phyloP scores from a whole-genome alignment of 2,329 filamentous ascomycete genomes.

The Sporothrix protearum region DNA sequence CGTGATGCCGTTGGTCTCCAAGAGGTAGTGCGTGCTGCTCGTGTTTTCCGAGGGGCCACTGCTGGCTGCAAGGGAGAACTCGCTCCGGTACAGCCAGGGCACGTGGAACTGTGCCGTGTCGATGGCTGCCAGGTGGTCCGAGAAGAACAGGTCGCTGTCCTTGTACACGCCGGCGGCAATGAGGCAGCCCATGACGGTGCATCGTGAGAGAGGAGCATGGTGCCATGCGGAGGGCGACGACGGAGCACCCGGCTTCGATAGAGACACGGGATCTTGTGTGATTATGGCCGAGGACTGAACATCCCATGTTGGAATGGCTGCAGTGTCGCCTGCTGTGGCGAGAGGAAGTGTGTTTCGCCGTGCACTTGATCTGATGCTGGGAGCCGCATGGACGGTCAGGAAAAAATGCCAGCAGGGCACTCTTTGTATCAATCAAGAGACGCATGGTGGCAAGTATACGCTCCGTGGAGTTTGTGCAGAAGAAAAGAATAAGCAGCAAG shows the following conservation, averaged over 20 bases:
- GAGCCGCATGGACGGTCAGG: not conserved
- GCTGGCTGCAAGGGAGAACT: slow-evolving; percentile 42
- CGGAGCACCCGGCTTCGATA: slow-evolving; percentile 38
- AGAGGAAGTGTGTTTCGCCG: not conserved
- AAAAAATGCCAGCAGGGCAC: not conserved
- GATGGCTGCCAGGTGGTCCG: slow-evolving; percentile 43
- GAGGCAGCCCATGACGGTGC: slow-evolving; percentile 56
- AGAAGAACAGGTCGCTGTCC: slow-evolving; percentile 55
- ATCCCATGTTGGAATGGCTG: slow-evolving; percentile 46
- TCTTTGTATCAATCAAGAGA: not conserved
- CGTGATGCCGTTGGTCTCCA: slow-evolving; percentile 58
- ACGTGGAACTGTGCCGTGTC: slow-evolving; percentile 47
- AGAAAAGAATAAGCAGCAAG: not conserved
- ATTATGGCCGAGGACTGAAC: slow-evolving; percentile 45
- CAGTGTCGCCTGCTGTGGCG: slow-evolving; percentile 30
- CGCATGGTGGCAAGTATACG: not conserved
- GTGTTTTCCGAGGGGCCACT: not conserved
- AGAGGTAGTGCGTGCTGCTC: slow-evolving; percentile 42
- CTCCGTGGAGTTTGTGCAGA: not conserved
- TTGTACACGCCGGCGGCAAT: slow-evolving; percentile 51
- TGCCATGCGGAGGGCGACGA: slow-evolving; percentile 45
- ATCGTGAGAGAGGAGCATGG: slow-evolving; percentile 44
- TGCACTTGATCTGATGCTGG: not conserved
- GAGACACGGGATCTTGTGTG: slow-evolving; percentile 35
- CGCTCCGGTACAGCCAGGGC: slow-evolving; percentile 58